A percentile compares a stretch with the other conserved stretches of the same genome.
Evolutionary conservation across 1,284 basidiomycete species (phyloP).

Genomic region (Rhodotorula sp.): DNA sequence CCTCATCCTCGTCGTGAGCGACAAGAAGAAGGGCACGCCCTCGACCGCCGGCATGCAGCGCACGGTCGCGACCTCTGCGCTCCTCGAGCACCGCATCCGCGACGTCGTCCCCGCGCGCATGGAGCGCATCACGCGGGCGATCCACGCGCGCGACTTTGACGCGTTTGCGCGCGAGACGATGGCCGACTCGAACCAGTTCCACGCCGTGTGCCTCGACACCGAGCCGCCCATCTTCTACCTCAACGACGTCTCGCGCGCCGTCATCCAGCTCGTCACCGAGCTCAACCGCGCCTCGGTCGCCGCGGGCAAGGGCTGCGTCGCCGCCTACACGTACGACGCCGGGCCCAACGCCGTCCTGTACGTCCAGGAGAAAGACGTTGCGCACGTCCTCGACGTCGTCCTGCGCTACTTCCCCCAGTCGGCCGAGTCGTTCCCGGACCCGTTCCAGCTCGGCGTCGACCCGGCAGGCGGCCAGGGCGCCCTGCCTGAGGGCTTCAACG

Average conservation of each 20-base stretch:
- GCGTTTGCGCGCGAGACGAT: slow-evolving; percentile 89
- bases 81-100: slow-evolving; percentile 86
- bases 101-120: slow-evolving; percentile 86
- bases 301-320: slow-evolving; percentile 67
- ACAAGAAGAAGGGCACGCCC: slow-evolving; percentile 94
- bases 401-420: slow-evolving; percentile 77
- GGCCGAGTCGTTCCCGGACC: slow-evolving; percentile 69
- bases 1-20: slow-evolving; percentile 94
- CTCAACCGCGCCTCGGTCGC: slow-evolving; percentile 81
- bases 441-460: slow-evolving; percentile 61
- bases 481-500: slow-evolving; percentile 72
- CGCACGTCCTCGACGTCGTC: slow-evolving; percentile 73
- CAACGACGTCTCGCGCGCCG: slow-evolving; percentile 88
- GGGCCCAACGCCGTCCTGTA: slow-evolving; percentile 99
- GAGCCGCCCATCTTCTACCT: slow-evolving; percentile 98
- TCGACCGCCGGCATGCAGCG: slow-evolving; percentile 96
- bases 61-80: slow-evolving; percentile 85
- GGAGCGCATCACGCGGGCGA: slow-evolving; percentile 76
- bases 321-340: slow-evolving; percentile 97
- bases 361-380: slow-evolving; percentile 73
- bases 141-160: slow-evolving; percentile 78
- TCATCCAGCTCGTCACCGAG: slow-evolving; percentile 85
- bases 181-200: slow-evolving; percentile 98
- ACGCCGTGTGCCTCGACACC: slow-evolving; percentile 95
- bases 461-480: slow-evolving; percentile 46